Percentiles rank a stretch among this genome's conserved stretches.
Evolutionary conservation across 2,329 filamentous ascomycete species (phyloP).

Genomic region (Ophiostoma novo-ulmi): DNA sequence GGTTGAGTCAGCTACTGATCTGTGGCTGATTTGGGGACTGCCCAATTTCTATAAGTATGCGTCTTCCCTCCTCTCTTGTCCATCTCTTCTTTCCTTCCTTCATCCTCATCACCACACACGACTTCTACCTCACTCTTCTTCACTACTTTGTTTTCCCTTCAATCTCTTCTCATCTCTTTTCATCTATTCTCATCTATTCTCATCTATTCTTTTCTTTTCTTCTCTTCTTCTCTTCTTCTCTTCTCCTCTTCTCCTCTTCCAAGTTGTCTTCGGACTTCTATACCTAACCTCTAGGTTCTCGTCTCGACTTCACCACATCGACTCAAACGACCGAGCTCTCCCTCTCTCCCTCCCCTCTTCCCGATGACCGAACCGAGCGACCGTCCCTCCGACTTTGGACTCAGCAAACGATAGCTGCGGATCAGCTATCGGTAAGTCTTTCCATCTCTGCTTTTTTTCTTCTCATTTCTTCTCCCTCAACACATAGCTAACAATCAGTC

Average conservation of each 20-base stretch:
- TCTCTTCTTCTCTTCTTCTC: neutral
- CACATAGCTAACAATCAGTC: neutral
- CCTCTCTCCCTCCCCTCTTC: too few relatives aligned
- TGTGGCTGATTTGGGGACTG: neutral
- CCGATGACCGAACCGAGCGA: neutral
- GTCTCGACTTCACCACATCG: too few relatives aligned
- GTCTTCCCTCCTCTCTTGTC: neutral
- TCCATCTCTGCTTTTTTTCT: neutral
- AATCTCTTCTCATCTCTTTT: neutral
- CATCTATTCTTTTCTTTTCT: neutral
- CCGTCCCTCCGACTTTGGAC: neutral
- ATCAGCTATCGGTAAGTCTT: neutral
- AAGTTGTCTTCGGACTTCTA: too few relatives aligned
- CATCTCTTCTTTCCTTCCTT: neutral
- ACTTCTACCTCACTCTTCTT: neutral
- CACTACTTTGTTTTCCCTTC: neutral
- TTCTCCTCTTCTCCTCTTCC: too few relatives aligned
- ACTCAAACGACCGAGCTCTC: too few relatives aligned
- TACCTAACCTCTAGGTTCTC: too few relatives aligned
- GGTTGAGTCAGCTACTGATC: neutral
- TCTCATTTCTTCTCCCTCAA: neutral
- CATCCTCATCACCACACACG: neutral
- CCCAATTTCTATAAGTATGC: neutral
- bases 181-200: too few relatives aligned
- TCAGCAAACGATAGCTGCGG: neutral